Conservation (phyloP, 2,329 filamentous ascomycete species). For the Cladophialophora psammophila region DNA sequence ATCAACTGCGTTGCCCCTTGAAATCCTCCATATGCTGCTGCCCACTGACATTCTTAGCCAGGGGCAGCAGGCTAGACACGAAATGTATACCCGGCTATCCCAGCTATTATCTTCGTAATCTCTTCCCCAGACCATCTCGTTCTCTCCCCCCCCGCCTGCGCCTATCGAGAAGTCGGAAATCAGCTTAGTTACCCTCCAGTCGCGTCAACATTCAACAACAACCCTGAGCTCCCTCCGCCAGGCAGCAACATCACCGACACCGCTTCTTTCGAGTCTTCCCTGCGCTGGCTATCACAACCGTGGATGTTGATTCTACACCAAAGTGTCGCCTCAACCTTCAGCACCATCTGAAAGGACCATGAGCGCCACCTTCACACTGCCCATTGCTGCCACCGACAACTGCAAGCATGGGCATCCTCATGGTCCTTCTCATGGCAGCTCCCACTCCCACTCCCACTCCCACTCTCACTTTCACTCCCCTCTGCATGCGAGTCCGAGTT, state of each 20-base stretch:
- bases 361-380: constrained; percentile 41
- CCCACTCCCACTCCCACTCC: constrained; percentile 43
- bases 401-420: constrained; percentile 47
- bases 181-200: background rate
- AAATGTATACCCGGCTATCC: background rate
- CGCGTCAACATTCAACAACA: constrained; percentile 4
- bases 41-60: constrained; percentile 17
- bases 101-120: background rate
- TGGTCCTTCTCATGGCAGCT: constrained; percentile 42
- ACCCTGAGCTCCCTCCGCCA: background rate
- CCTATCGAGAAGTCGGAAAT: constrained; percentile 4
- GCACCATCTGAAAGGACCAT: constrained; percentile 38
- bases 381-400: constrained; percentile 41
- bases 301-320: constrained; percentile 38
- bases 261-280: background rate
- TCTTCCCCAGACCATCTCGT: constrained; percentile 1
- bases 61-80: constrained; percentile 14
- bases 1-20: constrained; percentile 5
- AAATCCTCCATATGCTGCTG: constrained; percentile 6
- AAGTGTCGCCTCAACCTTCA: constrained; percentile 35
- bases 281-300: constrained; percentile 22
- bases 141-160: constrained; percentile 3
- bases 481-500: constrained; percentile 46
- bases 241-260: background rate
- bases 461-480: constrained; percentile 44